Percentiles rank a stretch among this genome's conserved stretches.
These are phyloP conservation scores for Rhizophora mangle DNA, from an alignment of 345 rosid genomes.

Conservation along the genomic window DNA sequence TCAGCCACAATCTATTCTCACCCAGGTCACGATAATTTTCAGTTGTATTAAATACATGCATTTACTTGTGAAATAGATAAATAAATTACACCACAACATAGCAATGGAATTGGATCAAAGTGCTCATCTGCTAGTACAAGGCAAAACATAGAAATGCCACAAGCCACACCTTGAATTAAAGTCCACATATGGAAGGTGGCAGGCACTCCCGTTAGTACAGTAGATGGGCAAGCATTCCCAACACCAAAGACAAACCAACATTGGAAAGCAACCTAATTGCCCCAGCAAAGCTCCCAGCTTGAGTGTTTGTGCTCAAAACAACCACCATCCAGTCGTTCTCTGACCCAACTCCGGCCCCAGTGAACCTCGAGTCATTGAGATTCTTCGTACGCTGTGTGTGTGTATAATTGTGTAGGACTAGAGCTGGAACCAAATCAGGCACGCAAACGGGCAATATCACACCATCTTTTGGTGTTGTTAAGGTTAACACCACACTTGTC, in stretches of 20 bases:
- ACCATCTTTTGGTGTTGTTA: slow-evolving; percentile 49
- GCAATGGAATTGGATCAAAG: no score
- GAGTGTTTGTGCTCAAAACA: slow-evolving; percentile 44
- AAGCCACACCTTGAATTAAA: no score
- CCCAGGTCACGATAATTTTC: no score
- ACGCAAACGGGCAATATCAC: slow-evolving; percentile 66
- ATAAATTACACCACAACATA: no score
- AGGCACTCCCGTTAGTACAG: background rate
- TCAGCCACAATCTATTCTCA: no score
- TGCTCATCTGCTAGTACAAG: no score
- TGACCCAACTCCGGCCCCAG: slow-evolving; percentile 60
- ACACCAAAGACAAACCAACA: slow-evolving; percentile 18
- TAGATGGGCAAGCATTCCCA: slow-evolving; percentile 18
- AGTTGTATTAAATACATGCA: no score
- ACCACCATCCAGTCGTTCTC: slow-evolving; percentile 81
- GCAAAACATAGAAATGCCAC: no score
- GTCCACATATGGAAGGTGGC: no score
- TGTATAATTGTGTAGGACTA: slow-evolving; percentile 69
- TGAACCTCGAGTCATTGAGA: slow-evolving; percentile 56
- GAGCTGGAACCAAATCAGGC: slow-evolving; percentile 50
- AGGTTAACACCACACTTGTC: slow-evolving; percentile 55
- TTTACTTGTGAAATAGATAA: no score
- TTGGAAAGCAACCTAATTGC: slow-evolving; percentile 11
- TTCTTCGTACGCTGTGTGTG: slow-evolving; percentile 42
- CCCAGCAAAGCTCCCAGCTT: slow-evolving; percentile 46